phyloP scores from a whole-genome alignment of 2,329 filamentous ascomycete genomes.

The Truncatella angustata region DNA sequence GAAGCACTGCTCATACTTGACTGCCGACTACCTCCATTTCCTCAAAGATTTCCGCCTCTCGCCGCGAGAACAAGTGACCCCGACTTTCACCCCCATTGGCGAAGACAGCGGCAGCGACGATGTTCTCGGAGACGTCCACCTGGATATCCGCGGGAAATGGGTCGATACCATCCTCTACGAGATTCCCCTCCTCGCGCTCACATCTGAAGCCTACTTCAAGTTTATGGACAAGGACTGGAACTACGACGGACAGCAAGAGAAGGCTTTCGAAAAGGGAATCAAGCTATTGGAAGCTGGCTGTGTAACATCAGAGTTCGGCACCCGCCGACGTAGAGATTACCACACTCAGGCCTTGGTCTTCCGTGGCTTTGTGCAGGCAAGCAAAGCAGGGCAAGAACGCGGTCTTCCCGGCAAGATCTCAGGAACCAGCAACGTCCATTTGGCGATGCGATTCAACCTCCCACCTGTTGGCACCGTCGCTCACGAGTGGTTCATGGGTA shows the following conservation, averaged over 20 bases:
- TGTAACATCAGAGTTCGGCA: slow-evolving; percentile 91
- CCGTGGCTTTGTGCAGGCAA: slow-evolving; percentile 77
- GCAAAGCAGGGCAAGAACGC: slow-evolving; percentile 63
- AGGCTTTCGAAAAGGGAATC: slow-evolving; percentile 78
- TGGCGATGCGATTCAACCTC: slow-evolving; percentile 89
- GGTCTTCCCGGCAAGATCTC: slow-evolving; percentile 71
- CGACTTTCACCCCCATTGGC: slow-evolving; percentile 60
- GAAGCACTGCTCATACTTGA: slow-evolving; percentile 78
- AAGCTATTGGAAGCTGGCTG: slow-evolving; percentile 79
- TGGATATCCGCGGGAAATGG: slow-evolving; percentile 81
- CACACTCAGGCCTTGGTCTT: slow-evolving; percentile 93
- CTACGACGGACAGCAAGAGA: slow-evolving; percentile 81
- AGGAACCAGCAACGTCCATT: slow-evolving; percentile 94
- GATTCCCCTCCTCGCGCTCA: slow-evolving; percentile 87
- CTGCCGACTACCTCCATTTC: slow-evolving; percentile 73
- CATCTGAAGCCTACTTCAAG: slow-evolving; percentile 95
- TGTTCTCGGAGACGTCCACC: slow-evolving; percentile 71
- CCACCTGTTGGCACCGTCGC: slow-evolving; percentile 83
- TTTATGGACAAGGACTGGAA: slow-evolving; percentile 94
- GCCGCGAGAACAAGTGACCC: slow-evolving; percentile 74
- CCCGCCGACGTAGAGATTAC: slow-evolving; percentile 84
- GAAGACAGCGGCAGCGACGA: slow-evolving; percentile 60
- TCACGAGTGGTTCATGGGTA: slow-evolving; percentile 99
- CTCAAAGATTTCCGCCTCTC: slow-evolving; percentile 78
- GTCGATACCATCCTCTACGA: slow-evolving; percentile 96